Evolutionary conservation across 441 rosid species (phyloP).

Genomic region (Viola pubescens): DNA sequence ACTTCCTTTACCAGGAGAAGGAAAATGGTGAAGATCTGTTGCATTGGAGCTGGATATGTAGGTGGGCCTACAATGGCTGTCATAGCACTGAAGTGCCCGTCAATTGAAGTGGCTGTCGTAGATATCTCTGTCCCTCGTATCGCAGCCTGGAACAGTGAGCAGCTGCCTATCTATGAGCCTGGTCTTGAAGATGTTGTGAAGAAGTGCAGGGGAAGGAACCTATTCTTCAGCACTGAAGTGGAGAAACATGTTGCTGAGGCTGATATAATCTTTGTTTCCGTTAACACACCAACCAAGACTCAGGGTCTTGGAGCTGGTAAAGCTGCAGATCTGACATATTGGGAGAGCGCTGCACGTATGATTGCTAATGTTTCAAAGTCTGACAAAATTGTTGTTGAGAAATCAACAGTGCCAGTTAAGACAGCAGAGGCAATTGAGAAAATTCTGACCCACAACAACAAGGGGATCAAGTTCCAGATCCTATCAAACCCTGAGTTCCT

Average conservation of each 20-base stretch:
- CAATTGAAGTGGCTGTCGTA: slow-evolving; percentile 76
- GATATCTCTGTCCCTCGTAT: slow-evolving; percentile 72
- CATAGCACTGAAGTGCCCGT: slow-evolving; percentile 78
- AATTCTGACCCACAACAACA: slow-evolving; percentile 84
- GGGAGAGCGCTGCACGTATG: slow-evolving; percentile 98
- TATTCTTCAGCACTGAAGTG: slow-evolving; percentile 77
- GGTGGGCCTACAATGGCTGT: slow-evolving; percentile 97
- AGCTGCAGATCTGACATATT: slow-evolving; percentile 92
- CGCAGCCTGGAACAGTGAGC: slow-evolving; percentile 80
- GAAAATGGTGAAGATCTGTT: slow-evolving; percentile 93
- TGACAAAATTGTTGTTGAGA: slow-evolving; percentile 90
- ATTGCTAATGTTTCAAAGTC: slow-evolving; percentile 91
- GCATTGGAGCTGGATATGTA: slow-evolving; percentile 91
- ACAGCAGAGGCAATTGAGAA: slow-evolving; percentile 94
- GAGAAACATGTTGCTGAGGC: slow-evolving; percentile 85
- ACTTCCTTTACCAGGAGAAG: slow-evolving; percentile 2
- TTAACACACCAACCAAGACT: slow-evolving; percentile 90
- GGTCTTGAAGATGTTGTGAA: slow-evolving; percentile 79
- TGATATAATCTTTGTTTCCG: slow-evolving; percentile 82
- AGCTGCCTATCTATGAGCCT: slow-evolving; percentile 82
- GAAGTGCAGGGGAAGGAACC: slow-evolving; percentile 70
- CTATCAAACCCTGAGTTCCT: slow-evolving; percentile 97
- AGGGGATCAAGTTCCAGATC: slow-evolving; percentile 91
- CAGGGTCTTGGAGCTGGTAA: slow-evolving; percentile 94
- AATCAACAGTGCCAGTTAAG: slow-evolving; percentile 90